Conservation (phyloP, 2,329 filamentous ascomycete species). For the Monosporascus sp. region DNA sequence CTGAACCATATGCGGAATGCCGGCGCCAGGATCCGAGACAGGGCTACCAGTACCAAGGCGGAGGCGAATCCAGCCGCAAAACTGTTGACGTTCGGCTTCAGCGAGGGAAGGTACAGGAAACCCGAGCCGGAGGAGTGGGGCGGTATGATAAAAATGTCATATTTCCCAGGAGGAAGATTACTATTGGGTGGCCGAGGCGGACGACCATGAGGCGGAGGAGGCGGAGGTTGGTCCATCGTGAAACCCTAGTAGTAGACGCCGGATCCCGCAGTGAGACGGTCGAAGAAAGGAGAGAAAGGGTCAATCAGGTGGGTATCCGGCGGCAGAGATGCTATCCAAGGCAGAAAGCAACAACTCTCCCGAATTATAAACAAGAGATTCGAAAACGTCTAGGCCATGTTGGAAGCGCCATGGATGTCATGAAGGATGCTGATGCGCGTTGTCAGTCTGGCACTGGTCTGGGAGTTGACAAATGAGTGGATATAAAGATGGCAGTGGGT, state of each 20-base stretch:
- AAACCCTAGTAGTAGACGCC: slow-evolving; percentile 13
- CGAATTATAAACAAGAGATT: slow-evolving; percentile 15
- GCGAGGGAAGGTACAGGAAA: slow-evolving; percentile 89
- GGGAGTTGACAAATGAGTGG: background rate
- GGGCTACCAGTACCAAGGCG: slow-evolving; percentile 64
- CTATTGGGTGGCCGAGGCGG: slow-evolving; percentile 62
- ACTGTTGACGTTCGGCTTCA: slow-evolving; percentile 81
- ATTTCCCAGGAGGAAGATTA: slow-evolving; percentile 75
- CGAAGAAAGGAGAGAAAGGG: slow-evolving; percentile 2
- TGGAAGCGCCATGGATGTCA: slow-evolving; percentile 29
- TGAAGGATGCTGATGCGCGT: slow-evolving; percentile 14
- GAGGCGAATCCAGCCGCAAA: slow-evolving; percentile 82
- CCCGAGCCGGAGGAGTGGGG: slow-evolving; percentile 84
- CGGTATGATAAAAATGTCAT: slow-evolving; percentile 96
- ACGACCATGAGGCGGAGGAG: slow-evolving; percentile 80
- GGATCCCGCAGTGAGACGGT: background rate
- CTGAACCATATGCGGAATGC: slow-evolving; percentile 69
- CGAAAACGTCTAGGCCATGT: slow-evolving; percentile 27
- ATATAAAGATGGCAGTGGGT: background rate
- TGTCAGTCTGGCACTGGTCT: slow-evolving; percentile 2
- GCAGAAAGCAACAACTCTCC: slow-evolving; percentile 19
- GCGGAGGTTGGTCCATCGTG: slow-evolving; percentile 61
- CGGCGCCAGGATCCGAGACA: slow-evolving; percentile 71
- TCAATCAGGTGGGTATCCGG: background rate
- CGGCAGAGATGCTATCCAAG: slow-evolving; percentile 1